phyloP scores from a whole-genome alignment of 2,329 filamentous ascomycete species.

The Talaromyces sp. region DNA sequence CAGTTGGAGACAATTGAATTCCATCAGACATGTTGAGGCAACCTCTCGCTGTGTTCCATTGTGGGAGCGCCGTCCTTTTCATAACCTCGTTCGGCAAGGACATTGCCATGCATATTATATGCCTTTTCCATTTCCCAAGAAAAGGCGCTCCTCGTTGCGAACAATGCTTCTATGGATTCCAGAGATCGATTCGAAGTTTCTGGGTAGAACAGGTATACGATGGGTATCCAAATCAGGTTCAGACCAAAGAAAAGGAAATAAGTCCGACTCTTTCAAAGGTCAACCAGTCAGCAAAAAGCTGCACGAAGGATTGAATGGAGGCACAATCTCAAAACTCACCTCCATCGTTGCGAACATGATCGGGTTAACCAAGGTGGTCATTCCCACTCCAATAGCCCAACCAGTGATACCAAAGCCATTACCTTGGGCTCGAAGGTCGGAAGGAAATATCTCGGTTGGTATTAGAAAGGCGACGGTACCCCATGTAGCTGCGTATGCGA shows the following conservation, averaged over 20 bases:
- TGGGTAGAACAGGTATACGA: slow-evolving; percentile 53
- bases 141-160: slow-evolving; percentile 47
- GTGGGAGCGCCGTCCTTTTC: background rate
- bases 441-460: slow-evolving; percentile 56
- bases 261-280: slow-evolving; percentile 36
- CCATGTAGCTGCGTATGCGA: slow-evolving; percentile 49
- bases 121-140: slow-evolving; percentile 45
- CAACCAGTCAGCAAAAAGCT: background rate
- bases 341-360: slow-evolving; percentile 51
- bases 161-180: slow-evolving; percentile 51
- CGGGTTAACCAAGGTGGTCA: slow-evolving; percentile 51
- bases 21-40: background rate
- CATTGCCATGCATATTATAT: slow-evolving; percentile 34
- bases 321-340: slow-evolving; percentile 5
- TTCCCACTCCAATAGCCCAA: slow-evolving; percentile 57
- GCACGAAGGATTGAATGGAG: background rate
- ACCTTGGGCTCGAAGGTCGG: slow-evolving; percentile 55
- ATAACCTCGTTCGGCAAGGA: slow-evolving; percentile 22
- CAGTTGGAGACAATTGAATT: background rate
- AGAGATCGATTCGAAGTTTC: slow-evolving; percentile 52
- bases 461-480: slow-evolving; percentile 51
- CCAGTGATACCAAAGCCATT: slow-evolving; percentile 58
- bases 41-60: background rate
- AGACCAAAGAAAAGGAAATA: slow-evolving; percentile 53
- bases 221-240: slow-evolving; percentile 51